Evolutionary conservation across 2,329 filamentous ascomycete genomes (phyloP), one percentile per base, ranked within the genome.

Genomic region (Diaporthe eres): DNA sequence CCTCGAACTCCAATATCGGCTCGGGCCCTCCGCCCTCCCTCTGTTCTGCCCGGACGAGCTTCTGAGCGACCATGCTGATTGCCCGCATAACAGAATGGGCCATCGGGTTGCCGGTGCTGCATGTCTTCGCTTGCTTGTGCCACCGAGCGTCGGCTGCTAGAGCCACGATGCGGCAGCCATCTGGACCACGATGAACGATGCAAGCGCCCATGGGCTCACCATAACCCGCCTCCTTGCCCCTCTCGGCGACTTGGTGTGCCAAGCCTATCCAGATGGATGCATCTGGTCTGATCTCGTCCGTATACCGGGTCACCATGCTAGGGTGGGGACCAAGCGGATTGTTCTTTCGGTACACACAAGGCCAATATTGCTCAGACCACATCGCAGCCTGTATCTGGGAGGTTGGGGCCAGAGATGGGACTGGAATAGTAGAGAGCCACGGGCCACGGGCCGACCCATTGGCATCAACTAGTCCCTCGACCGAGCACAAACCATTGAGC

Each of bases 321-420:
- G 94, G 94, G 81, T 97, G 95, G 25, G 95, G 94, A 5, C 95
- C 95, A 76, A 96, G 94, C 2, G 94, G 94, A 81, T 97, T 97
- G 79, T 94, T 96, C 86, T 95, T 95, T 78, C 94, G 93, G 85
- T 97, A 97, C 67, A 96, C 91, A 1, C 93, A 94, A 17, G 95
- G 95, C 95, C 95, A 97, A 83, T 95, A 96, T 79, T 92, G 89
- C 47, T 90, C 87, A 37, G 92, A 93, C 94, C 94, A 97, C 82
- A 91, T 86, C 37, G 90, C 90, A 12, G 95, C 94, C 83, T 96
- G 94, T 53, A 93, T 88, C 79, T 93, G 90, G 4, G 94, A 96
- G 7, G 93, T 95, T 2, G 95, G 95, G 34, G 94, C 89, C 60
- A 95, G 86, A 37, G 93, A 86, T 9, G 95, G 95, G 17, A 97